Evolutionary conservation across 2,329 filamentous ascomycete genomes (phyloP).

Genomic region (Calonectria pseudoturangicola): DNA sequence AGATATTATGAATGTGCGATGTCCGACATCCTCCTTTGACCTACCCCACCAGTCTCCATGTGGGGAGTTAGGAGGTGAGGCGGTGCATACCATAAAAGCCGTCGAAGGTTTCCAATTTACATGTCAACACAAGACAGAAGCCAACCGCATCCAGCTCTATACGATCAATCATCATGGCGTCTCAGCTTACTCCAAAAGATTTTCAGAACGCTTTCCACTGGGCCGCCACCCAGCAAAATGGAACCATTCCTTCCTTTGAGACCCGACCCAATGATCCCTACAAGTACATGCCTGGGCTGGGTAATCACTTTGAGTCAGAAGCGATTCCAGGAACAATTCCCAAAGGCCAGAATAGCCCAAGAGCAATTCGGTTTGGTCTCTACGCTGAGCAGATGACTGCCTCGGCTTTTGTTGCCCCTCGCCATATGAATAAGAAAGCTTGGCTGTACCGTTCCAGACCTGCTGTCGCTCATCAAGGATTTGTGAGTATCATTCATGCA

Average conservation of each 20-base stretch:
- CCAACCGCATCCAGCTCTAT: neutral
- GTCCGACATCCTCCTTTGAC: neutral
- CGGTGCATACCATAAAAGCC: neutral
- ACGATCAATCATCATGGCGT: constrained; percentile 20
- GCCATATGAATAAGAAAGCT: constrained; percentile 53
- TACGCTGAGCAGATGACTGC: constrained; percentile 67
- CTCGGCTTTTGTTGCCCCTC: constrained; percentile 55
- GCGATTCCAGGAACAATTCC: constrained; percentile 66
- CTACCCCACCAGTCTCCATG: constrained; percentile 4
- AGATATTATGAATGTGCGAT: neutral
- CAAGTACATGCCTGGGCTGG: constrained; percentile 66
- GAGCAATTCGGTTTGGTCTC: constrained; percentile 60
- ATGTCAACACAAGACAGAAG: neutral
- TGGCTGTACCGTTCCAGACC: constrained; percentile 54
- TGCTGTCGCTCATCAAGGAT: constrained; percentile 54
- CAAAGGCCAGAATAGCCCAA: constrained; percentile 64
- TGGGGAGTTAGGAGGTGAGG: neutral
- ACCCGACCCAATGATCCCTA: constrained; percentile 64
- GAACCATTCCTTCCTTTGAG: constrained; percentile 70
- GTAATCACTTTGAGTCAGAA: constrained; percentile 56
- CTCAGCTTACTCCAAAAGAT: constrained; percentile 52
- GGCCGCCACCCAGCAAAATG: constrained; percentile 75
- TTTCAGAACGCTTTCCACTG: constrained; percentile 72
- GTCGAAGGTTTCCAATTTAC: neutral
- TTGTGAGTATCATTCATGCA: constrained; percentile 27